These are phyloP conservation scores for Aspergillus wentii DNA, from an alignment of 495 filamentous ascomycete genomes.

Conservation along the genomic window DNA sequence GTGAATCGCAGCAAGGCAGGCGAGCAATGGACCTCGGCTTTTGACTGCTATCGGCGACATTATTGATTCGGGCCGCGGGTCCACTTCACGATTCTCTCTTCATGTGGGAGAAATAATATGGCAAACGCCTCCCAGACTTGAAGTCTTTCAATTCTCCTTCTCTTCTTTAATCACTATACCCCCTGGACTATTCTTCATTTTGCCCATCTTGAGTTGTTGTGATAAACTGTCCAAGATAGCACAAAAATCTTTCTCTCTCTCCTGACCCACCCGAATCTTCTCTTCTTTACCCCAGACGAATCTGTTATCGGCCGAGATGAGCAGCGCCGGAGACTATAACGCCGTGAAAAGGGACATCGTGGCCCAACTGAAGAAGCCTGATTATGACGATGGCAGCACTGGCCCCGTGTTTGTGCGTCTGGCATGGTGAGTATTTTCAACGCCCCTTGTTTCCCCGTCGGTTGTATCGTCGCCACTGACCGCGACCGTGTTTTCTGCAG, in stretches of 20 bases:
- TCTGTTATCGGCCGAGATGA: conserved; percentile 39
- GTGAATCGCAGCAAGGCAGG: too few species aligned
- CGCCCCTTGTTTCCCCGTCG: conserved; percentile 5
- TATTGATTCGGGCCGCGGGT: conserved; percentile 29
- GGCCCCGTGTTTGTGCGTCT: conserved; percentile 59
- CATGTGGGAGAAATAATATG: conserved; percentile 24
- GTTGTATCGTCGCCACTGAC: conserved; percentile 8
- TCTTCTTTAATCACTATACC: conserved; percentile 1
- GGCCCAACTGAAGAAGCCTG: conserved; percentile 51
- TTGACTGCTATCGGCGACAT: conserved; percentile 16
- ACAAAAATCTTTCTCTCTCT: conserved; percentile 4
- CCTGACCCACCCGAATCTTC: conserved; percentile 2
- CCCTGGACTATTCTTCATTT: not conserved
- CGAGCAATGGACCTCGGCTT: conserved; percentile 37
- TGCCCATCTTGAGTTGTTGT: too few species aligned
- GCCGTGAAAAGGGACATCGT: conserved; percentile 51
- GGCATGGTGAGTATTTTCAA: conserved; percentile 46
- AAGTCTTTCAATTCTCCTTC: conserved; percentile 4
- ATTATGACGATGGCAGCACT: conserved; percentile 58
- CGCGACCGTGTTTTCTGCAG: conserved; percentile 19
- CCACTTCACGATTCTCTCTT: conserved; percentile 26
- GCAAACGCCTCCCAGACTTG: conserved; percentile 8
- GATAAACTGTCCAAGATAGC: too few species aligned
- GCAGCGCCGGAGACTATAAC: conserved; percentile 39
- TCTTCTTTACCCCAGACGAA: conserved; percentile 14